Evolutionary conservation across 495 filamentous ascomycete species (phyloP).

Genomic region (Endocarpon pusillum): DNA sequence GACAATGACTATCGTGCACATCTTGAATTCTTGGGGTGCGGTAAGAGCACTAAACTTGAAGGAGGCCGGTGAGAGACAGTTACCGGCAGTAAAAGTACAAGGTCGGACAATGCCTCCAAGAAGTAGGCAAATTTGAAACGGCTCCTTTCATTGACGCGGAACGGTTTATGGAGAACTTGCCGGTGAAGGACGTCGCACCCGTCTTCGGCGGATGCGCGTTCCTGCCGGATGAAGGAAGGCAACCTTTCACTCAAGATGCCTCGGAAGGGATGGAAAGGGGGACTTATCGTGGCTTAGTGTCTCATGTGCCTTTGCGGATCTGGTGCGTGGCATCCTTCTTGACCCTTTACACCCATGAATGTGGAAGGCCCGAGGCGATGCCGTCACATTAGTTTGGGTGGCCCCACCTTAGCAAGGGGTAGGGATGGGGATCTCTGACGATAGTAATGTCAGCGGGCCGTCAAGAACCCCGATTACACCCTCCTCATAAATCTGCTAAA

Average conservation of each 20-base stretch:
- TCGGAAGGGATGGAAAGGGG: slow-evolving; percentile 15
- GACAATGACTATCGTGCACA: slow-evolving; percentile 9
- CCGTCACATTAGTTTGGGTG: too few species aligned
- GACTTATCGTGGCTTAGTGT: slow-evolving; percentile 16
- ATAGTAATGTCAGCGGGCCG: too few species aligned
- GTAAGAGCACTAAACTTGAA: too few species aligned
- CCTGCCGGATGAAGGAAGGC: slow-evolving; percentile 10
- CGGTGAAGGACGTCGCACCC: slow-evolving; percentile 8
- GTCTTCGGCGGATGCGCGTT: slow-evolving; percentile 17
- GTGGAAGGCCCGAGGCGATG: too few species aligned
- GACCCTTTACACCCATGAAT: too few species aligned
- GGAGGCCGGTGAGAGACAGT: too few species aligned
- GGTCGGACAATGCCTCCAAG: slow-evolving; percentile 13
- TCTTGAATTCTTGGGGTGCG: neutral
- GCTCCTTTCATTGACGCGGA: slow-evolving; percentile 9
- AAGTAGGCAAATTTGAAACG: slow-evolving; percentile 9
- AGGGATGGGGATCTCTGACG: too few species aligned
- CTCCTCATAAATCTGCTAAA: too few species aligned
- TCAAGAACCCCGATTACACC: too few species aligned
- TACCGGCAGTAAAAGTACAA: slow-evolving; percentile 11
- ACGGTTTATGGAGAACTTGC: slow-evolving; percentile 18
- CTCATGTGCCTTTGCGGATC: slow-evolving; percentile 17
- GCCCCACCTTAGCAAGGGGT: too few species aligned
- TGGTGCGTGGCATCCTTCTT: slow-evolving; percentile 18
- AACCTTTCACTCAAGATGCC: slow-evolving; percentile 9